Conservation (phyloP, 257 asterid genomes). For the Solanum peruvianum region DNA sequence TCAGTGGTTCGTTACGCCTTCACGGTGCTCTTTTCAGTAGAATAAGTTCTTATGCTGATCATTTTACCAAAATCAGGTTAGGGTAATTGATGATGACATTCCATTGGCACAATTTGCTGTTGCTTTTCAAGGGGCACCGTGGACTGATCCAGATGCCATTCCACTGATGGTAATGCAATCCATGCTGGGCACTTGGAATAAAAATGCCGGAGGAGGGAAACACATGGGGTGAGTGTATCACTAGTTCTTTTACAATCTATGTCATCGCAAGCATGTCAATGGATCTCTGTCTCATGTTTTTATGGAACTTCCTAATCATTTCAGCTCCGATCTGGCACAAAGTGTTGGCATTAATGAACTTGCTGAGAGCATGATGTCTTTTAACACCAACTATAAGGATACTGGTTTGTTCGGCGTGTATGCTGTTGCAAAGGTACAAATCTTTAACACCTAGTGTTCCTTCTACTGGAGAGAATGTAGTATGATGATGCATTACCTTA, state of each 20-base stretch:
- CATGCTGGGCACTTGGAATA: conserved; percentile 76
- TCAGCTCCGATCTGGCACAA: conserved; percentile 72
- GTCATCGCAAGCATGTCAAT: background rate
- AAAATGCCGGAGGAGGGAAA: conserved; percentile 65
- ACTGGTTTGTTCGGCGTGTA: conserved; percentile 86
- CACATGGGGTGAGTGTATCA: conserved; percentile 61
- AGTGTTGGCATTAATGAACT: conserved; percentile 59
- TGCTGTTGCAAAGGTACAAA: conserved; percentile 73
- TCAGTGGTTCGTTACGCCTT: background rate
- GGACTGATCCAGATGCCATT: conserved; percentile 89
- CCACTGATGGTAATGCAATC: conserved; percentile 85
- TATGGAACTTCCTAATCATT: conserved; percentile 7
- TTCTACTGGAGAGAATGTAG: background rate
- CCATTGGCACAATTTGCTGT: conserved; percentile 76
- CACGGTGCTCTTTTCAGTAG: background rate
- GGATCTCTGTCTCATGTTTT: background rate
- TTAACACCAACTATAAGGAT: conserved; percentile 80
- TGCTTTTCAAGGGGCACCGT: conserved; percentile 90
- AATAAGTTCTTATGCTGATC: background rate
- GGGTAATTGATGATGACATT: conserved; percentile 72
- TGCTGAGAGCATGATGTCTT: conserved; percentile 90
- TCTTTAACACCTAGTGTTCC: background rate
- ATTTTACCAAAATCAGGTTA: conserved; percentile 26
- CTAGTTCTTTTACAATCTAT: background rate
- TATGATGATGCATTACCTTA: background rate